Evolutionary conservation across 225 moss, liverwort and hornwort species (phyloP), one percentile per base, ranked within the genome.

Genomic region (Polytrichum commune): DNA sequence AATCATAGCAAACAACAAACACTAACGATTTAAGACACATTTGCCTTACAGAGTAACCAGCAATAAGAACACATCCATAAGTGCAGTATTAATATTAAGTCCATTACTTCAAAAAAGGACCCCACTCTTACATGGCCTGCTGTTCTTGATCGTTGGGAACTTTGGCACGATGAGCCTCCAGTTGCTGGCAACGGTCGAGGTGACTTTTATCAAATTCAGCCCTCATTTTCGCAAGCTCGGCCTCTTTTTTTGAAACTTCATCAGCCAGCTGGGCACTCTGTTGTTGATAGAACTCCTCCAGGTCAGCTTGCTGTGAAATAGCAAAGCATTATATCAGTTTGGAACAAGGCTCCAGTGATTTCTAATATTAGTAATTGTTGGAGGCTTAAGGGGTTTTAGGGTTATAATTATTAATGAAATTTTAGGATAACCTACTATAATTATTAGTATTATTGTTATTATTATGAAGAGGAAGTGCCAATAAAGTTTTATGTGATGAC

Each of bases 171-270:
- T 89, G 86, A 1, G 82, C 80, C 76, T 92, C 74, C 79, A 97
- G 78, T 73, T 89, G 84, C 64, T 91, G 88, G 77, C 89, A 90
- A 33, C 81, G 83, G 46, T 80, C 78, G n/a, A 80, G 73, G 62
- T 88, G 88, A 46, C 86, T 81, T 54, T 73, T 88, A 68, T 94
- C 93, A 26, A 90, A 92, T 19, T 85, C 89, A 60, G 84, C 82
- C 65, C 93, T 76, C 69, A 88, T 30, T 69, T 87, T 92, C 67
- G 88, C 84, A 78, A 93, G 69, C 32, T 89, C 85, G 6, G 38
- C 74, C 69, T 97, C 92, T 70, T 97, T 91, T 9, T 70, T 72
- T 2, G 62, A 60, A 8, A 88, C 82, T 65, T 91, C 91, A 55
- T 83, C 75, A 53, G 85, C 89, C 80, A 86, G 81, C 58, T 85